Evolutionary conservation across 2,329 filamentous ascomycete genomes (phyloP).

Genomic region (Phaeosphaeria sp.): DNA sequence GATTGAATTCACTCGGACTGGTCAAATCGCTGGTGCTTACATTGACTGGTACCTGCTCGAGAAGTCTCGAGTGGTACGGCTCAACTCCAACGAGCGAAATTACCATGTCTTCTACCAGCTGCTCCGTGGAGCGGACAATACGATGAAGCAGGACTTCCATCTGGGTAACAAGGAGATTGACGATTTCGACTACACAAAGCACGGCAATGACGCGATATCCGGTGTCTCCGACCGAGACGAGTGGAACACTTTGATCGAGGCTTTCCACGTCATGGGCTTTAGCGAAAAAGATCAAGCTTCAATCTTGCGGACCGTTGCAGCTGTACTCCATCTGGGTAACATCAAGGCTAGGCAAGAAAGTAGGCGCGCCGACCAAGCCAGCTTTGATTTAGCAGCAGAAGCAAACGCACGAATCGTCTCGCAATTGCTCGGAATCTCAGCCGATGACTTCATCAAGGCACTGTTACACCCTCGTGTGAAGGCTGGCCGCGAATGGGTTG

Average conservation of each 20-base stretch:
- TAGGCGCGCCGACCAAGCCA: slow-evolving; percentile 86
- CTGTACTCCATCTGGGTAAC: slow-evolving; percentile 92
- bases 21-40: slow-evolving; percentile 92
- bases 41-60: slow-evolving; percentile 99
- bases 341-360: slow-evolving; percentile 90
- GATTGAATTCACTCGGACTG: slow-evolving; percentile 88
- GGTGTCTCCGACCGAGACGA: slow-evolving; percentile 91
- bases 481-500: slow-evolving; percentile 96
- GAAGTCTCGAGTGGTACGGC: slow-evolving; percentile 93
- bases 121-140: slow-evolving; percentile 77
- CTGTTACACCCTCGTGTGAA: slow-evolving; percentile 93
- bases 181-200: slow-evolving; percentile 89
- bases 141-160: slow-evolving; percentile 77
- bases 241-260: slow-evolving; percentile 89
- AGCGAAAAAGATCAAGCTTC: slow-evolving; percentile 80
- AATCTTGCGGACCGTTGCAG: slow-evolving; percentile 86
- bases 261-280: slow-evolving; percentile 94
- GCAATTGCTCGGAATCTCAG: slow-evolving; percentile 79
- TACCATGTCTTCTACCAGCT: slow-evolving; percentile 99
- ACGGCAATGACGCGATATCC: slow-evolving; percentile 88
- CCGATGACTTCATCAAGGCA: slow-evolving; percentile 86
- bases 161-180: slow-evolving; percentile 77
- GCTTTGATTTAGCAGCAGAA: slow-evolving; percentile 76
- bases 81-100: slow-evolving; percentile 88
- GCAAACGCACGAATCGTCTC: slow-evolving; percentile 80